Evolutionary conservation across 2,329 filamentous ascomycete species (phyloP), one percentile per base, ranked within the genome.

Genomic region (Tolypocladium cylindrosporum): DNA sequence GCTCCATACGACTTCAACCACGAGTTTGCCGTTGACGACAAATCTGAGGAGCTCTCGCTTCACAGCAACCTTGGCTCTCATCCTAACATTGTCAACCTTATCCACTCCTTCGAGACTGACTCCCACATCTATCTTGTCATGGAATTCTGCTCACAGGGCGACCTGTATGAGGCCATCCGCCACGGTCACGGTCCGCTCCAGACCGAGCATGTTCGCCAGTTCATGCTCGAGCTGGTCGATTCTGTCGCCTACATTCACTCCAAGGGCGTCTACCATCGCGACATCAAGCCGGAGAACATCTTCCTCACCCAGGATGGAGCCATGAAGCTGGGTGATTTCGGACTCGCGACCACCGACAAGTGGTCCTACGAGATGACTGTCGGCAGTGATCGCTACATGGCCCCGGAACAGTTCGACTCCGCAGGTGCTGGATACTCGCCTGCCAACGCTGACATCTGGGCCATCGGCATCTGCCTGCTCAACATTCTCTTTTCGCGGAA

Each of bases 221-320:
- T 97, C 78, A 97, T 99, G 94, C 79, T 97, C 60, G 86, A 99
- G 75, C 84, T 99, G 40, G 84, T 99, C 56, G 87, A 90, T 70
- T 90, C 93, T 55, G 89, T 99, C 55, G 86, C 90, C 61, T 92
- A 91, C 74, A 91, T 96, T 75, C 94, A 99, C 73, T 82, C 83
- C 62, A 92, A 92, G 72, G 92, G 91, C 63, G 84, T 97, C 69
- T 97, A 91, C 72, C 94, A 99, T 71, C 90, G 94, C 61, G 94
- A 99, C 74, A 97, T 99, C 83, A 99, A 99, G 78, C 94, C 94
- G 0, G 94, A 99, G 81, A 99, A 99, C 79, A 96, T 99, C 73
- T 97, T 99, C 73, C 81, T 99, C 62, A 89, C 87, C 59, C 84
- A 92, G 60, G 84, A 88, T 64, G 93, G 93, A 57, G 82, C 87